These are phyloP conservation scores for Penicillium sp. DNA, from an alignment of 2,329 filamentous ascomycete species.

Conservation along the genomic window DNA sequence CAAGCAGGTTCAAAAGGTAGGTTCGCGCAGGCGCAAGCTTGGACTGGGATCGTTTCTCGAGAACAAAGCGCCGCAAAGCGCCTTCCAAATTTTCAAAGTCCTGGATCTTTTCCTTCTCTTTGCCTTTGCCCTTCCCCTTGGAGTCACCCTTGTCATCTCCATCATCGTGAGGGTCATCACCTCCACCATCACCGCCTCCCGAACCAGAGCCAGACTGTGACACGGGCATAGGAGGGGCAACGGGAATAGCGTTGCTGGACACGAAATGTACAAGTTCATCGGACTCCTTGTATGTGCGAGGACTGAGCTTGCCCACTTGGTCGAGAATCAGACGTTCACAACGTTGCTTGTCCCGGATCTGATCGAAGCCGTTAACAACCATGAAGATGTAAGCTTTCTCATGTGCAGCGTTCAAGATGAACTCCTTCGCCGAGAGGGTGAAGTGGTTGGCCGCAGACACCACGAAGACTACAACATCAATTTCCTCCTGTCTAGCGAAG, in stretches of 20 bases:
- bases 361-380: constrained; percentile 95
- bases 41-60: constrained; percentile 91
- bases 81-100: constrained; percentile 89
- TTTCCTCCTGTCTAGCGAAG: constrained; percentile 95
- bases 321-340: constrained; percentile 92
- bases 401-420: constrained; percentile 89
- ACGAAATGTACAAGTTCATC: constrained; percentile 95
- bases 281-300: constrained; percentile 86
- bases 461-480: constrained; percentile 97
- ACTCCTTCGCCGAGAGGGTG: constrained; percentile 94
- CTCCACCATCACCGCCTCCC: constrained; percentile 49
- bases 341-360: constrained; percentile 83
- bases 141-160: constrained; percentile 50
- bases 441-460: constrained; percentile 98
- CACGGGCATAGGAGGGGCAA: constrained; percentile 56
- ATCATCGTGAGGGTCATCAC: constrained; percentile 47
- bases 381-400: constrained; percentile 99
- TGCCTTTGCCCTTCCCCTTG: constrained; percentile 80
- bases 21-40: constrained; percentile 95
- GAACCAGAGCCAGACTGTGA: constrained; percentile 48
- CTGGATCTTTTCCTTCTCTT: constrained; percentile 78
- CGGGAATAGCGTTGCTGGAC: constrained; percentile 90
- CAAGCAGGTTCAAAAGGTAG: constrained; percentile 87
- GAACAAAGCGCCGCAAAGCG: constrained; percentile 83
- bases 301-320: constrained; percentile 81